Conservation (phyloP, 768 basidiomycete species). For the Leucogyrophana mollusca region DNA sequence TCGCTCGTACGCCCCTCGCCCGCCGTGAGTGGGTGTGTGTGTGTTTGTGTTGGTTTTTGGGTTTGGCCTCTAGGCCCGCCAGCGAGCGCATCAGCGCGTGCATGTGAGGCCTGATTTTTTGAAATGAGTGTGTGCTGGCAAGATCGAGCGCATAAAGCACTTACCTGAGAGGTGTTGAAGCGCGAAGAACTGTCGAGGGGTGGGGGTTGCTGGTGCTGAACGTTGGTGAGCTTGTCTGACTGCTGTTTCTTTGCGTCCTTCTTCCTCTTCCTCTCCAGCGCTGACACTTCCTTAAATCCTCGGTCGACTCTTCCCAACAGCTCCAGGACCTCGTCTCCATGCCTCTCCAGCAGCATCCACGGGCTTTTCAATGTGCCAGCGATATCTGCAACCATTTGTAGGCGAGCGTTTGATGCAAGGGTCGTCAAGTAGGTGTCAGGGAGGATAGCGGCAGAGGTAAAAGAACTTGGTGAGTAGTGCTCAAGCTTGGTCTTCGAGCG, state of each 20-base stretch:
- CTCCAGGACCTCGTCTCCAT: conserved; percentile 22
- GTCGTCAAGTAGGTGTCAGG: conserved; percentile 25
- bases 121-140: too few relatives aligned
- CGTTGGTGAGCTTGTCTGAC: not conserved
- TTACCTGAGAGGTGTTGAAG: not conserved
- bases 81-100: too few relatives aligned
- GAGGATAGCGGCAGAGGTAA: conserved; percentile 11
- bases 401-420: conserved; percentile 17
- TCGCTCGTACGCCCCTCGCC: too few relatives aligned
- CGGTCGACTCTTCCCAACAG: conserved; percentile 14
- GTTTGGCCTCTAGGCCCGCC: too few relatives aligned
- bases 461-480: conserved; percentile 2
- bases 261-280: conserved; percentile 1
- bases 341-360: conserved; percentile 9
- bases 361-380: conserved; percentile 2
- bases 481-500: conserved; percentile 2
- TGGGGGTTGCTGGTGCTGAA: not conserved
- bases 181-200: not conserved
- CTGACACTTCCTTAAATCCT: conserved; percentile 5
- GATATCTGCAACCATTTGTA: conserved; percentile 14
- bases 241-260: conserved; percentile 3
- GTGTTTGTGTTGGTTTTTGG: too few relatives aligned
- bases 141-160: too few relatives aligned
- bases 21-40: too few relatives aligned
- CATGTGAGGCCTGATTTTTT: too few relatives aligned